These are phyloP conservation scores for Ascochyta lentis DNA, from an alignment of 2,329 filamentous ascomycete species.

Conservation along the genomic window DNA sequence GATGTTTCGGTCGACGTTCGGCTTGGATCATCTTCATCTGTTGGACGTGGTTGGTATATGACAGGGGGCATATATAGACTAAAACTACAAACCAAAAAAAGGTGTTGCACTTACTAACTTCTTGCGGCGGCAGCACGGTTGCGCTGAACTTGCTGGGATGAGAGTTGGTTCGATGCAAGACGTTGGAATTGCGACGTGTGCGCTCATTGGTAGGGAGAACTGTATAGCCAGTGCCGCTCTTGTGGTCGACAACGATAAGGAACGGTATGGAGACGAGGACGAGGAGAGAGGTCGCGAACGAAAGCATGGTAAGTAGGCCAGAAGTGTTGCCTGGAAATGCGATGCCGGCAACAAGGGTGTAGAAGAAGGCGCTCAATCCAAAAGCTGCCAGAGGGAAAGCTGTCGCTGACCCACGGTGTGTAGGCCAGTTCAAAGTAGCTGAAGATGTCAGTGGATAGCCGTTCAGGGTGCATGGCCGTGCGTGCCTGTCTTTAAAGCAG, in stretches of 20 bases:
- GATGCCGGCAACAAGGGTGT: constrained; percentile 78
- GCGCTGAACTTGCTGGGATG: constrained; percentile 53
- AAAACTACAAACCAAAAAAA: constrained; percentile 17
- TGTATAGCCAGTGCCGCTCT: constrained; percentile 64
- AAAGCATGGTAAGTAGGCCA: constrained; percentile 79
- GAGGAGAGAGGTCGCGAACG: constrained; percentile 78
- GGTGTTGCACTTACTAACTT: constrained; percentile 68
- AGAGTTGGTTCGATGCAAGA: constrained; percentile 57
- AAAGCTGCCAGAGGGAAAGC: constrained; percentile 93
- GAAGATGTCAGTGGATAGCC: constrained; percentile 42
- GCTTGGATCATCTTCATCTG: constrained; percentile 45
- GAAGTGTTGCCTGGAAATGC: constrained; percentile 84
- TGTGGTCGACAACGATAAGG: constrained; percentile 74
- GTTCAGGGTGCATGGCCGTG: no score
- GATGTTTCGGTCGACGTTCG: constrained; percentile 74
- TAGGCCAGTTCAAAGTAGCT: constrained; percentile 89
- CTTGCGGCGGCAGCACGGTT: constrained; percentile 50
- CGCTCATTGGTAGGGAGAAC: constrained; percentile 60
- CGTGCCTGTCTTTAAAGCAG: constrained; percentile 76
- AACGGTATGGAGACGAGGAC: constrained; percentile 84
- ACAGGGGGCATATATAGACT: constrained; percentile 22
- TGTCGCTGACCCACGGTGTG: constrained; percentile 89
- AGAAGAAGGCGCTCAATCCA: constrained; percentile 95
- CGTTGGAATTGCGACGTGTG: constrained; percentile 53
- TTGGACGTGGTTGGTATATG: constrained; percentile 44